A percentile compares a stretch with the other conserved stretches of the same genome.
These are phyloP conservation scores for Oryza meridionalis DNA, from an alignment of 176 grass and related monocot genomes.

Conservation along the genomic window DNA sequence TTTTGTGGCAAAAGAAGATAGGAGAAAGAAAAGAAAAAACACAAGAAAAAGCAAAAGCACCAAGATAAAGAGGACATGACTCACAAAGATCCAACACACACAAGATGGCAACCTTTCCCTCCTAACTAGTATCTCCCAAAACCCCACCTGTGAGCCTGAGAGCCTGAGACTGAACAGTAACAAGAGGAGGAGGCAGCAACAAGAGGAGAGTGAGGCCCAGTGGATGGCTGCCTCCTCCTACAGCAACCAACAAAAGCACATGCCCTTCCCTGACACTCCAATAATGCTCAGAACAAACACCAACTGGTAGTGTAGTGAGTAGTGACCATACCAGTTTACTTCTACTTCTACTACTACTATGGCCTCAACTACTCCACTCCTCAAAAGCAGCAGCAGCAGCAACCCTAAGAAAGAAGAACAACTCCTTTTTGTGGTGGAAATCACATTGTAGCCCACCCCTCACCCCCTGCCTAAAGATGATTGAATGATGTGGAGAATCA, in stretches of 20 bases:
- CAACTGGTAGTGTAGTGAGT: neutral
- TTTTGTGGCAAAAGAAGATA: neutral
- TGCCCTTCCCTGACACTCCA: constrained; percentile 23
- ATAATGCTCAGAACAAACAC: constrained; percentile 3
- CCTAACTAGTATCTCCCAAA: neutral
- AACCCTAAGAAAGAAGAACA: constrained; percentile 4
- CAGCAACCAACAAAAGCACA: constrained; percentile 32
- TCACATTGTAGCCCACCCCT: neutral
- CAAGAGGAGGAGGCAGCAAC: neutral
- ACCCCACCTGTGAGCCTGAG: constrained; percentile 15
- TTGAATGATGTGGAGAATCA: neutral
- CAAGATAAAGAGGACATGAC: constrained; percentile 19
- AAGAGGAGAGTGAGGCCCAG: constrained; percentile 18
- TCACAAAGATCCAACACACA: constrained; percentile 31
- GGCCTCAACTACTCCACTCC: constrained; percentile 10
- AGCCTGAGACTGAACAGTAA: neutral
- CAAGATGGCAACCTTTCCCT: constrained; percentile 23
- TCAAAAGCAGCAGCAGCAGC: constrained; percentile 21
- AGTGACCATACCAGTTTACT: neutral
- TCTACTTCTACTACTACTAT: neutral
- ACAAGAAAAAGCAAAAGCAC: constrained; percentile 17
- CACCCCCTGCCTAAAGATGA: neutral
- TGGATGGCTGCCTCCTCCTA: constrained; percentile 33
- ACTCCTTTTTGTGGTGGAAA: constrained; percentile 6
- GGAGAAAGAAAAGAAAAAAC: neutral